phyloP scores from a whole-genome alignment of 768 basidiomycete species.

The Clitopilus passeckerianus region DNA sequence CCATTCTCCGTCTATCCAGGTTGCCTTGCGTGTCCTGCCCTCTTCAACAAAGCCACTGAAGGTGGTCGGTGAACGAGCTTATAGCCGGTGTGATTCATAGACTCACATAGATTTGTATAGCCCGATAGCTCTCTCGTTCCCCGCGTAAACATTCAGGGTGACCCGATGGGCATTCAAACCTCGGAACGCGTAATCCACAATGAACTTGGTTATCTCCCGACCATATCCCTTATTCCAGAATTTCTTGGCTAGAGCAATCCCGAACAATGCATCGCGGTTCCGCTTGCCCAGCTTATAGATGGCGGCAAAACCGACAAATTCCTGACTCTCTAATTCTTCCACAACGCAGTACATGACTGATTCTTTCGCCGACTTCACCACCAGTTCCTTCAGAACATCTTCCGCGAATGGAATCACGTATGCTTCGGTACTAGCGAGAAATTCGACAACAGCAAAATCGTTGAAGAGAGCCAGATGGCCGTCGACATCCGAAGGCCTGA shows the following conservation, averaged over 20 bases:
- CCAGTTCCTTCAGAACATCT: background rate
- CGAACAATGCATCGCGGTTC: constrained; percentile 1
- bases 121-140: constrained; percentile 27
- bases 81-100: background rate
- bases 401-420: background rate
- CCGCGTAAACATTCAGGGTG: constrained; percentile 28
- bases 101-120: constrained; percentile 38
- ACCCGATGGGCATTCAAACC: constrained; percentile 32
- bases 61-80: background rate
- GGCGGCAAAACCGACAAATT: background rate
- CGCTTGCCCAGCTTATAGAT: background rate
- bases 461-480: constrained; percentile 20
- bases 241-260: constrained; percentile 5
- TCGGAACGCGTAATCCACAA: constrained; percentile 31
- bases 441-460: constrained; percentile 11
- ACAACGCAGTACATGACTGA: background rate
- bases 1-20: constrained; percentile 21
- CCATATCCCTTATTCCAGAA: constrained; percentile 36
- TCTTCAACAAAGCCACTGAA: constrained; percentile 23
- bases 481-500: constrained; percentile 23
- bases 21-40: constrained; percentile 15
- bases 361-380: background rate
- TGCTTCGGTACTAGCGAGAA: background rate
- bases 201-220: constrained; percentile 29
- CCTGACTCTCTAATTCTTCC: background rate